These are phyloP conservation scores for Leucosporidium scottii DNA, from an alignment of 768 basidiomycete genomes.

Conservation along the genomic window DNA sequence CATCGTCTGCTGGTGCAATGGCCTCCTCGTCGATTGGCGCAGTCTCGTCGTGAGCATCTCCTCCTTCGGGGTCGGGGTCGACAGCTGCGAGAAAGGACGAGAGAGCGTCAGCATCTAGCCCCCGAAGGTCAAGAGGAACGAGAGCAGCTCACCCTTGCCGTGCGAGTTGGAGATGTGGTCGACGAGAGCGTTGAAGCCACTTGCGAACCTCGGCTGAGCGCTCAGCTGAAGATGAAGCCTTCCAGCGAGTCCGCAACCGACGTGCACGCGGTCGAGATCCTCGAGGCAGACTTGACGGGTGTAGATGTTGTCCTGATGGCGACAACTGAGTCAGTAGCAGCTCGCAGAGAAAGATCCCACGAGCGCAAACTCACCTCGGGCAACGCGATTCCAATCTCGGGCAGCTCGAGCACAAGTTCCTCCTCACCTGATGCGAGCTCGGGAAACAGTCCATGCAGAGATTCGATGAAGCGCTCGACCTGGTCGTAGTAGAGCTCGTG, in stretches of 20 bases:
- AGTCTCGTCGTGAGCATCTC: background rate
- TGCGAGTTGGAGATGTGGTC: constrained; percentile 23
- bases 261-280: constrained; percentile 36
- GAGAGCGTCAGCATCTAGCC: background rate
- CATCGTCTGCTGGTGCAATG: background rate
- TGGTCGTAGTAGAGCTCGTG: constrained; percentile 33
- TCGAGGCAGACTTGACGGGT: constrained; percentile 26
- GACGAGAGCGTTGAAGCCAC: constrained; percentile 32
- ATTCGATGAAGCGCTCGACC: constrained; percentile 24
- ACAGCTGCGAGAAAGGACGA: background rate
- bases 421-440: constrained; percentile 17
- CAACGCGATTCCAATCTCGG: constrained; percentile 32
- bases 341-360: background rate
- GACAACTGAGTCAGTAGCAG: background rate
- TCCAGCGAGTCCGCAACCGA: constrained; percentile 34
- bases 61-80: background rate
- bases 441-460: constrained; percentile 25
- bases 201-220: constrained; percentile 21
- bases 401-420: constrained; percentile 35
- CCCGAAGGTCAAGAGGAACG: background rate
- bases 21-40: background rate
- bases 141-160: background rate
- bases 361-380: constrained; percentile 33
- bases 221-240: constrained; percentile 24
- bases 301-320: constrained; percentile 35